Percentiles rank a stretch among this genome's conserved stretches.
phyloP scores from a whole-genome alignment of 208 protist genomes.

The Porcisia deanei region DNA sequence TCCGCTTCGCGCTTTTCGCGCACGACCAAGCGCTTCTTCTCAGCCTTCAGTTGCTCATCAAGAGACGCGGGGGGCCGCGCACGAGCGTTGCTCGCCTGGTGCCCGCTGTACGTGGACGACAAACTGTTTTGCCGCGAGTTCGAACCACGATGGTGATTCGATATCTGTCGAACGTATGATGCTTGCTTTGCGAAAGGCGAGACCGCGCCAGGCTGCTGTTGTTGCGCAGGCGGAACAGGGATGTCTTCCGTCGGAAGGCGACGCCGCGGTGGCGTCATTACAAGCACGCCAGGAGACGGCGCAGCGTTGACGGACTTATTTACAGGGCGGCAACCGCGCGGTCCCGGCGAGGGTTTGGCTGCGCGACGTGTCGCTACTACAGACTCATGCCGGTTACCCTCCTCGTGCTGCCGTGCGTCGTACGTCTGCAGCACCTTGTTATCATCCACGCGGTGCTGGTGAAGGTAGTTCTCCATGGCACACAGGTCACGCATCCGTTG shows the following conservation, averaged over 20 bases:
- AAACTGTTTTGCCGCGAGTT: constrained; percentile 14
- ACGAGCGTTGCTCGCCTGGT: constrained; percentile 49
- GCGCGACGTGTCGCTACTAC: not conserved
- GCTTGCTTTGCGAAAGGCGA: constrained; percentile 19
- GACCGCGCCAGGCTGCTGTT: not conserved
- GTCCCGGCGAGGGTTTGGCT: constrained; percentile 11
- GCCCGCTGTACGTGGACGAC: constrained; percentile 30
- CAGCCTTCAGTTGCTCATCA: constrained; percentile 36
- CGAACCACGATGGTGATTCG: not conserved
- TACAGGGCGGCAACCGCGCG: constrained; percentile 13
- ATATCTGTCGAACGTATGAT: constrained; percentile 19
- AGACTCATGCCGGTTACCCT: constrained; percentile 15
- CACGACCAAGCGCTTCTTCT: constrained; percentile 42
- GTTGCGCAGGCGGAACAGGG: constrained; percentile 4
- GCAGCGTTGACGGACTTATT: constrained; percentile 6
- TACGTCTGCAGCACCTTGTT: constrained; percentile 57
- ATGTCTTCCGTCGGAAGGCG: not conserved
- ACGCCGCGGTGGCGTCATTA: constrained; percentile 22
- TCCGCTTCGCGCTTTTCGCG: constrained; percentile 71
- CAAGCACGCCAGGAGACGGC: constrained; percentile 8
- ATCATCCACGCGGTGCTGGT: constrained; percentile 71
- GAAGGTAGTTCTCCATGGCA: constrained; percentile 74
- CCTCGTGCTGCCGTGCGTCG: constrained; percentile 27
- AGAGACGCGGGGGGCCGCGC: constrained; percentile 22
- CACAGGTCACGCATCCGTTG: constrained; percentile 47